These are phyloP conservation scores for Fusarium sterilihyphosum DNA, from an alignment of 2,329 filamentous ascomycete genomes.

Conservation along the genomic window DNA sequence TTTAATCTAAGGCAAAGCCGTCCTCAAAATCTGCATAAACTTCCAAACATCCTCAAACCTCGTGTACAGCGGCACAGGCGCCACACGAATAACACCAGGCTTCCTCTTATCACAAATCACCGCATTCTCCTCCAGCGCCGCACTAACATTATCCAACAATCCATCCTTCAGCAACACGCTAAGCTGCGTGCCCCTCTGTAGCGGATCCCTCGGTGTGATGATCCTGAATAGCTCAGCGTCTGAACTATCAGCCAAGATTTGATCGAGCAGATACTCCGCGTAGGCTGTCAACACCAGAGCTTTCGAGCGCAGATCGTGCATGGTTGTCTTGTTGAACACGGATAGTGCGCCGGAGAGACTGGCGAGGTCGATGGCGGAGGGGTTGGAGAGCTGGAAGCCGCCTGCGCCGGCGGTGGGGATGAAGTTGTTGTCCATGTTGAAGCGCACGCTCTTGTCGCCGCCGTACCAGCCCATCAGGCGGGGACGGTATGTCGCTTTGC, in stretches of 20 bases:
- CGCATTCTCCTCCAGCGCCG: conserved; percentile 71
- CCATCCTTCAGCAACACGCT: conserved; percentile 76
- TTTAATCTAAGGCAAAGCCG: conserved; percentile 42
- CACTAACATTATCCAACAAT: conserved; percentile 74
- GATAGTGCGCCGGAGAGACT: conserved; percentile 78
- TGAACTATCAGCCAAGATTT: conserved; percentile 50
- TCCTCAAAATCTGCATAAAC: conserved; percentile 56
- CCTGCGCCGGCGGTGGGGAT: conserved; percentile 79
- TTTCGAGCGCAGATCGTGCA: conserved; percentile 75
- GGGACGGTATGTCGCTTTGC: conserved; percentile 62
- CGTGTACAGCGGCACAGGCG: conserved; percentile 87
- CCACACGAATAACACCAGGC: conserved; percentile 85
- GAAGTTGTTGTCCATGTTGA: conserved; percentile 86
- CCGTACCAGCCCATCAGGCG: conserved; percentile 90
- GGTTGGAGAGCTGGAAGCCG: conserved; percentile 89
- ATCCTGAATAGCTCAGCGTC: conserved; percentile 60
- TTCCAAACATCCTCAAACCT: conserved; percentile 75
- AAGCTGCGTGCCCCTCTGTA: conserved; percentile 79
- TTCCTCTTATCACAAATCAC: conserved; percentile 85
- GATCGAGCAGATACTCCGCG: conserved; percentile 72
- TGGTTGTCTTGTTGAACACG: conserved; percentile 77
- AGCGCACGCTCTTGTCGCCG: conserved; percentile 77
- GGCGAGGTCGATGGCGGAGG: conserved; percentile 79
- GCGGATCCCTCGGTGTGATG: conserved; percentile 75
- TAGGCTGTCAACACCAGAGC: conserved; percentile 80